phyloP scores from a whole-genome alignment of 345 rosid species.

The Sonneratia alba region DNA sequence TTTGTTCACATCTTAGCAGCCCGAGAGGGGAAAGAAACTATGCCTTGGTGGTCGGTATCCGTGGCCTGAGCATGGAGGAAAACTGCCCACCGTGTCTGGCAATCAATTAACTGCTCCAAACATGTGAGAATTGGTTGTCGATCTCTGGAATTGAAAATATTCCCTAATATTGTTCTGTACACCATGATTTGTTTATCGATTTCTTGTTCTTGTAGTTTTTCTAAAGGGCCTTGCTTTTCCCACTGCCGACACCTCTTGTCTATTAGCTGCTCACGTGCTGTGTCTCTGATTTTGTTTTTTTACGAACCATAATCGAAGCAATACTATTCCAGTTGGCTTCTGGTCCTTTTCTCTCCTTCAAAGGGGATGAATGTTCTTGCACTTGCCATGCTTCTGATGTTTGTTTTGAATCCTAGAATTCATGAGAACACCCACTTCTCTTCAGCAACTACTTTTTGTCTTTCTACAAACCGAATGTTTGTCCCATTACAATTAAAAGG shows the following conservation, averaged over 20 bases:
- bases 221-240: background rate
- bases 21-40: no score
- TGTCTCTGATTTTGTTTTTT: background rate
- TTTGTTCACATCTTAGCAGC: no score
- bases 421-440: background rate
- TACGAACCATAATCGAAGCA: background rate
- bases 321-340: no score
- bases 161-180: background rate
- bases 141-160: background rate
- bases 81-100: background rate
- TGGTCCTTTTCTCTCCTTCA: background rate
- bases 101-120: background rate
- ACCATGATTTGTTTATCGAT: background rate
- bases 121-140: background rate
- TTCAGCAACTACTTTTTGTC: no score
- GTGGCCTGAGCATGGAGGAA: background rate
- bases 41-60: no score
- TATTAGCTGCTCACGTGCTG: no score
- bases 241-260: background rate
- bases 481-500: no score
- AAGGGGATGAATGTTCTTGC: background rate
- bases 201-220: background rate
- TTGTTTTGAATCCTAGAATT: background rate
- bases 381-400: no score
- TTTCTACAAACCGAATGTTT: no score